Evolutionary conservation across 2,329 filamentous ascomycete genomes (phyloP).

Genomic region (Aschersonia sp.): DNA sequence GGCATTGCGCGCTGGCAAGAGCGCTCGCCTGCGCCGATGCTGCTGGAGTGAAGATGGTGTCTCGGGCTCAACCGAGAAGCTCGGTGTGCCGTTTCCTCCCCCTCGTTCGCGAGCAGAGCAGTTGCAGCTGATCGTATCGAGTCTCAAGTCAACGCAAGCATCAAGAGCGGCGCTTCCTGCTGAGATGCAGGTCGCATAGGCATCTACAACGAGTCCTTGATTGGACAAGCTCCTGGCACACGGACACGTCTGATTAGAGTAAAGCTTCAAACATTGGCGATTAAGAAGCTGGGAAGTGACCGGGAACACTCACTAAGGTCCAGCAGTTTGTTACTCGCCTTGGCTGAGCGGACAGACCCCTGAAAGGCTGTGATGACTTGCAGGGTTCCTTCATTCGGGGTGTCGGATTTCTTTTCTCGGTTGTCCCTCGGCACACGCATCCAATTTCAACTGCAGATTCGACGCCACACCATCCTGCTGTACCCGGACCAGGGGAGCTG

Average conservation of each 20-base stretch:
- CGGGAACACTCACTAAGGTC: neutral
- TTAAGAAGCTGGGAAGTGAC: neutral
- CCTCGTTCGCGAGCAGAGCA: neutral
- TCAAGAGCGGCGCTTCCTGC: neutral
- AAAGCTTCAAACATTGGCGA: neutral
- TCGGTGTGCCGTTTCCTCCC: neutral
- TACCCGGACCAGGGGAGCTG: neutral
- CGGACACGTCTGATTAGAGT: neutral
- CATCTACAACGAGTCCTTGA: neutral
- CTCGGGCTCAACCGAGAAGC: neutral
- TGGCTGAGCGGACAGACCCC: conserved; percentile 1
- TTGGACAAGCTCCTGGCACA: neutral
- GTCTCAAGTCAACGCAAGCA: neutral
- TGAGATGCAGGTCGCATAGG: neutral
- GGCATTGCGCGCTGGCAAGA: conserved; percentile 47
- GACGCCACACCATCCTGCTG: neutral
- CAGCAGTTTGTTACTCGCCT: conserved; percentile 1
- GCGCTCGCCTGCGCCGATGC: conserved; percentile 5
- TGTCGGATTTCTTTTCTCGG: neutral
- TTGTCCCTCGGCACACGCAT: neutral
- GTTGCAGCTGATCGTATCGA: neutral
- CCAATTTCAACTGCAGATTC: neutral
- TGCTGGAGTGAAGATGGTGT: neutral
- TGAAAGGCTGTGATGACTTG: conserved; percentile 1
- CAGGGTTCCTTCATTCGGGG: neutral